Percentiles rank a stretch among this genome's conserved stretches.
Conservation (phyloP, 371 early-diverging fungal genomes). For the Mortierella sp. region DNA sequence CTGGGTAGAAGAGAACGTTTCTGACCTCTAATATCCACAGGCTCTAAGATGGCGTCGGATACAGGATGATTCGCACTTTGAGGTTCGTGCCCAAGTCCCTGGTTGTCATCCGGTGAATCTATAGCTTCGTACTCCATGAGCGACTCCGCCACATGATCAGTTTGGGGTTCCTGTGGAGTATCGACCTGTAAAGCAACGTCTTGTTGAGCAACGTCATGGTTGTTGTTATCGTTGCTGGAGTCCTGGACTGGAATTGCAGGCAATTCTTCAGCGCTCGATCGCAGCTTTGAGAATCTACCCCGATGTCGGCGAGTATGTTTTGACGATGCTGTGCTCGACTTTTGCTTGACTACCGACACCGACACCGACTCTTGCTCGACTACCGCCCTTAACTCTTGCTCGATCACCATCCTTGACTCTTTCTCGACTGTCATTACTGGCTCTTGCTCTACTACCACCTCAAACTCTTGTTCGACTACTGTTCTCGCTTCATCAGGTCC, state of each 20-base stretch:
- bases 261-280: not conserved
- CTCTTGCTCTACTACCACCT: too few species aligned
- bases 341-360: too few species aligned
- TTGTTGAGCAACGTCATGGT: not conserved
- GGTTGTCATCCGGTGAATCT: not conserved
- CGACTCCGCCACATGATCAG: too few species aligned
- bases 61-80: not conserved
- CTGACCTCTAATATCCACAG: not conserved
- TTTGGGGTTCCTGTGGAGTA: not conserved
- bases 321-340: too few species aligned
- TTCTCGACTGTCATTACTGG: not conserved
- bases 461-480: too few species aligned
- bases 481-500: too few species aligned
- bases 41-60: not conserved
- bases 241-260: not conserved
- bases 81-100: not conserved
- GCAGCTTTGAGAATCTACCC: not conserved
- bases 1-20: not conserved
- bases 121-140: not conserved
- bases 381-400: not conserved
- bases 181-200: too few species aligned
- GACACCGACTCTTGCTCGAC: too few species aligned
- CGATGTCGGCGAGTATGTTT: not conserved
- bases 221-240: not conserved
- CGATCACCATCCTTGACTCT: not conserved